Evolutionary conservation across 1,139 yeast species (phyloP).

Genomic region (Suhomyces chickasaworum): DNA sequence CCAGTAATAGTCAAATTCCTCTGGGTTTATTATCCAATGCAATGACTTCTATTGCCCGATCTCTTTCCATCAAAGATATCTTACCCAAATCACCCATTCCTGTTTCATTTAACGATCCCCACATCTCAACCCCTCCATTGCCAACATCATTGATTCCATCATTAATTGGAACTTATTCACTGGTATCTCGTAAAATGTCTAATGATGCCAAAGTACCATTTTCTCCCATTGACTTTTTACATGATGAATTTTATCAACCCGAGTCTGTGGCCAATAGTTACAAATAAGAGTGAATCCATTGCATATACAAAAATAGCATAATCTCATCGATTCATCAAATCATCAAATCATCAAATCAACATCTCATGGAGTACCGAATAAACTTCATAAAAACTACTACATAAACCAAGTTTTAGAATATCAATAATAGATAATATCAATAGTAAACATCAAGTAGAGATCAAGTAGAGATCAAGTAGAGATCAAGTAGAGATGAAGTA

Average conservation of each 20-base stretch:
- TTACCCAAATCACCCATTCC: constrained; percentile 7
- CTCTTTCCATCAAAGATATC: constrained; percentile 19
- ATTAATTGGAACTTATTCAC: constrained; percentile 44
- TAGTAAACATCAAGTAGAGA: no score
- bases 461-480: no score
- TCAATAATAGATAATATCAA: no score
- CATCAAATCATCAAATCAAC: no score
- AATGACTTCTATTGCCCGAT: constrained; percentile 23
- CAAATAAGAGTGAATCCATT: neutral
- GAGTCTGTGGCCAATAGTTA: constrained; percentile 1
- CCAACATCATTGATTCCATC: constrained; percentile 46
- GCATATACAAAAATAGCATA: no score
- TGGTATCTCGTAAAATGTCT: constrained; percentile 39
- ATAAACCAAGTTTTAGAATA: no score
- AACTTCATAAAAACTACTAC: no score
- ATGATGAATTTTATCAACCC: constrained; percentile 28
- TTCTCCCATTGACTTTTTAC: constrained; percentile 46
- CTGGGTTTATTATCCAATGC: constrained; percentile 20
- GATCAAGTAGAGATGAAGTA: no score
- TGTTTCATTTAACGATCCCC: constrained; percentile 7
- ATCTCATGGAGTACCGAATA: no score
- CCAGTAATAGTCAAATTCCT: constrained; percentile 1
- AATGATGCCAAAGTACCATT: constrained; percentile 43
- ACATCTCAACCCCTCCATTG: constrained; percentile 21
- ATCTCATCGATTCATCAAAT: no score